Evolutionary conservation across 345 rosid species (phyloP).

Genomic region (Anacardium occidentale): DNA sequence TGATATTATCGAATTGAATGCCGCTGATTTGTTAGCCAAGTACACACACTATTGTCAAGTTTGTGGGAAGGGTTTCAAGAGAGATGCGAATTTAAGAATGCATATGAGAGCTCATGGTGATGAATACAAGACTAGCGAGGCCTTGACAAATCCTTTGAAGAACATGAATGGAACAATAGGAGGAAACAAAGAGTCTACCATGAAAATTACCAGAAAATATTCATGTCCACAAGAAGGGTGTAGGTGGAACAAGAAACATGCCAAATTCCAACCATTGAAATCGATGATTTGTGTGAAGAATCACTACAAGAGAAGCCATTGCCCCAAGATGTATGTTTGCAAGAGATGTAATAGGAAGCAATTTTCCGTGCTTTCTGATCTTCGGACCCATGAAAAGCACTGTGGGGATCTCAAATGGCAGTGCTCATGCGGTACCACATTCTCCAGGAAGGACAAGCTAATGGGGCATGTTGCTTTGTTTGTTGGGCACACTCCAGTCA

Average conservation of each 20-base stretch:
- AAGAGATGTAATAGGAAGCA: constrained; percentile 73
- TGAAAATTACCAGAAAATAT: constrained; percentile 44
- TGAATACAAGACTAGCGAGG: constrained; percentile 67
- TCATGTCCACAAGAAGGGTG: constrained; percentile 86
- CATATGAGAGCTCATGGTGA: constrained; percentile 98
- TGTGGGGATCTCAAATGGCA: constrained; percentile 78
- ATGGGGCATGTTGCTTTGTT: constrained; percentile 79
- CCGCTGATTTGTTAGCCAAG: constrained; percentile 61
- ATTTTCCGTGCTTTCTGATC: constrained; percentile 83
- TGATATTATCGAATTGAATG: constrained; percentile 67
- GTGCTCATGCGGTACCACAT: constrained; percentile 86
- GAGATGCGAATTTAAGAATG: constrained; percentile 92
- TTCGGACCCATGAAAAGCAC: constrained; percentile 92
- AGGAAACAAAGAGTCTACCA: constrained; percentile 9
- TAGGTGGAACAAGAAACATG: constrained; percentile 79
- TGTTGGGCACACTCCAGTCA: constrained; percentile 56
- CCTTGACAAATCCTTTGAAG: constrained; percentile 64
- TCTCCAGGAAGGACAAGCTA: constrained; percentile 86
- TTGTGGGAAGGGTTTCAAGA: constrained; percentile 86
- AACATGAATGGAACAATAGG: constrained; percentile 2
- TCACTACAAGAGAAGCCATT: constrained; percentile 94
- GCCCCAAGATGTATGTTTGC: constrained; percentile 89
- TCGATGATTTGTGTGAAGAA: constrained; percentile 86
- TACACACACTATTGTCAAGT: constrained; percentile 83
- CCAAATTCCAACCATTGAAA: constrained; percentile 83